phyloP scores from a whole-genome alignment of 2,329 filamentous ascomycete species.

The Ophiostoma australiae region DNA sequence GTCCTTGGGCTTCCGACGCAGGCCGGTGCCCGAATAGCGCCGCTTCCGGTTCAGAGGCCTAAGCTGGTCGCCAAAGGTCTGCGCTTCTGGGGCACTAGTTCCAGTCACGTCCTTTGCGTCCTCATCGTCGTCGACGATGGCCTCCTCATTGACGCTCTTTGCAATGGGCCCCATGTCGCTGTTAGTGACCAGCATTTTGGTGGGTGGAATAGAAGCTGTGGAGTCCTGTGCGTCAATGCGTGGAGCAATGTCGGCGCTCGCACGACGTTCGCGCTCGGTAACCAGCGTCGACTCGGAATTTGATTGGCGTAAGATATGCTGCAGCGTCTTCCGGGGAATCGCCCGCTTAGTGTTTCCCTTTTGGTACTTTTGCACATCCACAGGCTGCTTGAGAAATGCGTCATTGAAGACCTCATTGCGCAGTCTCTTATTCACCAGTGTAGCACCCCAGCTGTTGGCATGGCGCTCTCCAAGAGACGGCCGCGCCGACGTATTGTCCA shows the following conservation, averaged over 20 bases:
- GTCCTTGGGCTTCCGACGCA: conserved; percentile 67
- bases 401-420: conserved; percentile 90
- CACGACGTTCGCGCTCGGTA: conserved; percentile 20
- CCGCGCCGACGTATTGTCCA: conserved; percentile 26
- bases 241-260: conserved; percentile 6
- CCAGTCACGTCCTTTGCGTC: conserved; percentile 53
- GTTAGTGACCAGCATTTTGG: conserved; percentile 20
- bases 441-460: conserved; percentile 78
- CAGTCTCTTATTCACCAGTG: conserved; percentile 79
- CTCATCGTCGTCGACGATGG: neutral
- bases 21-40: conserved; percentile 80
- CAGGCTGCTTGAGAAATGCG: conserved; percentile 78
- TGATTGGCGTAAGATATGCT: conserved; percentile 42
- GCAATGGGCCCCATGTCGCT: conserved; percentile 23
- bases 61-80: conserved; percentile 45
- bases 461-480: conserved; percentile 51
- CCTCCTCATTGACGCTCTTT: conserved; percentile 7
- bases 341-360: conserved; percentile 60
- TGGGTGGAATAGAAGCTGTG: neutral
- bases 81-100: conserved; percentile 60
- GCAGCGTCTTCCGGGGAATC: conserved; percentile 51
- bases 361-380: conserved; percentile 73
- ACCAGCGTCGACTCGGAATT: conserved; percentile 43
- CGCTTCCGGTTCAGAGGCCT: conserved; percentile 48
- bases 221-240: neutral